phyloP scores from a whole-genome alignment of 2,329 filamentous ascomycete species.

The Daldinia eschscholtzii region DNA sequence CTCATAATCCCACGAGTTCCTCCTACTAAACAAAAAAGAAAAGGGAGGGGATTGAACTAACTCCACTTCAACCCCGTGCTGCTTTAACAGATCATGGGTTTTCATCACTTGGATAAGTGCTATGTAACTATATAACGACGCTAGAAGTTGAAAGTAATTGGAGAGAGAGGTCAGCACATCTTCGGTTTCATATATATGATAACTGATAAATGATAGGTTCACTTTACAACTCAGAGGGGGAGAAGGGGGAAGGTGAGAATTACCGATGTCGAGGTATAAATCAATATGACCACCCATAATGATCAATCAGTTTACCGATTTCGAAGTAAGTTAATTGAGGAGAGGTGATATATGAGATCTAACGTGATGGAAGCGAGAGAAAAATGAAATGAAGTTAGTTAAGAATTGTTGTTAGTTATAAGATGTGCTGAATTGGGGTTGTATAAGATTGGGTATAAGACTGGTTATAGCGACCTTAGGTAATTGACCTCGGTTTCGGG shows the following conservation, averaged over 20 bases:
- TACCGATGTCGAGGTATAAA: conserved; percentile 74
- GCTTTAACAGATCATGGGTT: conserved; percentile 66
- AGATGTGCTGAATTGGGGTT: background rate
- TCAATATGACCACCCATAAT: conserved; percentile 73
- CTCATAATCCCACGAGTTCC: background rate
- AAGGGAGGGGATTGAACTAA: conserved; percentile 55
- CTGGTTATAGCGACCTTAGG: background rate
- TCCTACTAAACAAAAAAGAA: too few relatives aligned
- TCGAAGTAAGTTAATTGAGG: background rate
- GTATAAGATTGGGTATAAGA: conserved; percentile 7
- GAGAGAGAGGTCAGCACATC: conserved; percentile 18
- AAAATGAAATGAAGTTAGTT: background rate
- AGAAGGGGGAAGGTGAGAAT: background rate
- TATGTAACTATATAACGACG: conserved; percentile 73
- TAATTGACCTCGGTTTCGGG: conserved; percentile 31
- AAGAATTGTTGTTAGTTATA: conserved; percentile 7
- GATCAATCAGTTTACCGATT: conserved; percentile 11
- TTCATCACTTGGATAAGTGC: conserved; percentile 69
- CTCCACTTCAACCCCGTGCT: conserved; percentile 75
- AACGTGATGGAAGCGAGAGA: background rate
- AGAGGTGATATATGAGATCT: background rate
- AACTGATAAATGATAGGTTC: conserved; percentile 5
- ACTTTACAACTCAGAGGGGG: background rate
- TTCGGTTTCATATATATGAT: background rate
- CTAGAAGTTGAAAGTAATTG: conserved; percentile 56